Evolutionary conservation across 225 moss, liverwort and hornwort species (phyloP).

Genomic region (Polytrichum formosum): DNA sequence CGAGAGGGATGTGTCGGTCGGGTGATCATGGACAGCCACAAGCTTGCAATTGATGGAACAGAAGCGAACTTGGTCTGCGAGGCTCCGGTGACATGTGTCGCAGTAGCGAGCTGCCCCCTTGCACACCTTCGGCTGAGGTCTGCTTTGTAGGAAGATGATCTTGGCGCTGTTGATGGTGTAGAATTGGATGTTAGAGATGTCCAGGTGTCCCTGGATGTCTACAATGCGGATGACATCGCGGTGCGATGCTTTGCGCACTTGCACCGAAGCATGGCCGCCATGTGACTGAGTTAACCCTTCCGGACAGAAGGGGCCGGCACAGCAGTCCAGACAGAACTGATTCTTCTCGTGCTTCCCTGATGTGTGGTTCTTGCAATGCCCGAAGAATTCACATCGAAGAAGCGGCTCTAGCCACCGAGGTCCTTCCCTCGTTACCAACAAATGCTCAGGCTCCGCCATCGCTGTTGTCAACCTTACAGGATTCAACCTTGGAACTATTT

Average conservation of each 20-base stretch:
- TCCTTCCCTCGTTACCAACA: constrained; percentile 20
- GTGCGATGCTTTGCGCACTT: constrained; percentile 73
- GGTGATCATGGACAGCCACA: constrained; percentile 26
- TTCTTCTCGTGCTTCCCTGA: constrained; percentile 70
- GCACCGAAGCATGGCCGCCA: constrained; percentile 40
- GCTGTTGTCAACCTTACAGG: too few relatives aligned
- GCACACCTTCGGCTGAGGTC: constrained; percentile 65
- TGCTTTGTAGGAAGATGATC: constrained; percentile 72
- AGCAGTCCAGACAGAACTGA: constrained; percentile 62
- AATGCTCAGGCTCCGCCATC: constrained; percentile 3
- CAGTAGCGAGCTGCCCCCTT: constrained; percentile 62
- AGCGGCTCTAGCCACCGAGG: constrained; percentile 38
- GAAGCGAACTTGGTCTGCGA: constrained; percentile 63
- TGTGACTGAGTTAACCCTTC: constrained; percentile 49
- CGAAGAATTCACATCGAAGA: constrained; percentile 43
- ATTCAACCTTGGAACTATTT: background rate
- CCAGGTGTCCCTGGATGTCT: constrained; percentile 46
- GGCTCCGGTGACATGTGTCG: constrained; percentile 61
- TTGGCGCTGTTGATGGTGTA: constrained; percentile 77
- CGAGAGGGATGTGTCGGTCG: constrained; percentile 34
- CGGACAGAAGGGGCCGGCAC: constrained; percentile 53
- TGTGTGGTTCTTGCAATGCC: constrained; percentile 53
- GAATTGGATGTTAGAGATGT: constrained; percentile 58
- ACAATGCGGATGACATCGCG: constrained; percentile 57
- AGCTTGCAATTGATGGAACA: constrained; percentile 73